Conservation (phyloP, 106 monocot genomes). For the Xerophyta viscosa region DNA sequence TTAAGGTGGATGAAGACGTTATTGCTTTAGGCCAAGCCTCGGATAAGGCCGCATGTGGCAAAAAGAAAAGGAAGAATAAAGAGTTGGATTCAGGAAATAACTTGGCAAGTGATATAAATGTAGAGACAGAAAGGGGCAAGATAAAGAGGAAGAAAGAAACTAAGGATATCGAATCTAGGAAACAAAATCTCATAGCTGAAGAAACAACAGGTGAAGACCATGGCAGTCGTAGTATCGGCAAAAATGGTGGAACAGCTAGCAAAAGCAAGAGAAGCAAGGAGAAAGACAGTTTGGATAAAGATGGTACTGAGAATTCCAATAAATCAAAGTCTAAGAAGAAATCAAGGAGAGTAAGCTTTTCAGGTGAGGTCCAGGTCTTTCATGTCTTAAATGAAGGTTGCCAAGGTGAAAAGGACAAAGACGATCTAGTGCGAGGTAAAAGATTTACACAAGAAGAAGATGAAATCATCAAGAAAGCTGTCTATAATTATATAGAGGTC, state of each 20-base stretch:
- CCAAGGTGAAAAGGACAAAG: background rate
- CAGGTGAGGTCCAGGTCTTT: constrained; percentile 26
- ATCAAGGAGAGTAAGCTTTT: constrained; percentile 23
- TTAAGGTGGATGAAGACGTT: no score
- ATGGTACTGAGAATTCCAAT: background rate
- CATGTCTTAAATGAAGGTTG: background rate
- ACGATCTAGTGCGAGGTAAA: constrained; percentile 18
- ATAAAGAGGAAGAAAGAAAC: background rate
- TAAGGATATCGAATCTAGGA: background rate
- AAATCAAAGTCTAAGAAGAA: constrained; percentile 1
- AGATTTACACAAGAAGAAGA: constrained; percentile 48
- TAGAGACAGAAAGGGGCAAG: background rate
- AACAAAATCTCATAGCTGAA: background rate
- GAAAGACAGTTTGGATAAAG: background rate
- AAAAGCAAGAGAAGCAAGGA: background rate
- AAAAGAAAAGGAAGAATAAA: background rate
- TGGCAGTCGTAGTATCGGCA: background rate
- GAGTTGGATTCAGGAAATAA: background rate
- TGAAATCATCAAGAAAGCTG: constrained; percentile 21
- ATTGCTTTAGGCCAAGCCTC: no score
- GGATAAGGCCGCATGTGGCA: no score
- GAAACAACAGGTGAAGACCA: background rate
- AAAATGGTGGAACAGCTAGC: background rate
- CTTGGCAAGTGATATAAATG: background rate
- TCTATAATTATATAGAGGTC: constrained; percentile 36